Conservation (phyloP, 495 filamentous ascomycete genomes). For the Halenospora varia region DNA sequence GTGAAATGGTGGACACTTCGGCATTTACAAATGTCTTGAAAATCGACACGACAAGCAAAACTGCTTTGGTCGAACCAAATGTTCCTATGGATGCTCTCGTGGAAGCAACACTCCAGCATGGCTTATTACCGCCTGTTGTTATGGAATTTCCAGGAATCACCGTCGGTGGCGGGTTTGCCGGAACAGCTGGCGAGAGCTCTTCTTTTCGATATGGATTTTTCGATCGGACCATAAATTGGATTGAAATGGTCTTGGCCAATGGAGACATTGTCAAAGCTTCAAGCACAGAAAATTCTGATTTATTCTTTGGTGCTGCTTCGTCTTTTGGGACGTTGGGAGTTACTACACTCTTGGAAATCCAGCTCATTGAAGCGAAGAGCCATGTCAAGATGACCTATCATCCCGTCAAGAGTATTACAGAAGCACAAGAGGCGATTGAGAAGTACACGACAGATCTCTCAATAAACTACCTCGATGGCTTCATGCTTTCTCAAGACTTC, state of each 20-base stretch:
- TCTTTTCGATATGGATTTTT: slow-evolving; percentile 57
- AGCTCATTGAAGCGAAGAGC: slow-evolving; percentile 44
- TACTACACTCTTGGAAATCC: slow-evolving; percentile 50
- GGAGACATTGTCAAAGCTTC: slow-evolving; percentile 43
- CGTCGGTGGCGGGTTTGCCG: slow-evolving; percentile 56
- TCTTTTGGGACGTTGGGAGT: slow-evolving; percentile 54
- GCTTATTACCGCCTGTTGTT: slow-evolving; percentile 52
- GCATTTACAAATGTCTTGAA: slow-evolving; percentile 13
- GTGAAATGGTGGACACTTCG: slow-evolving; percentile 49
- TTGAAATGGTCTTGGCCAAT: slow-evolving; percentile 55
- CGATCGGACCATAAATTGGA: slow-evolving; percentile 44
- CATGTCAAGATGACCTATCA: slow-evolving; percentile 53
- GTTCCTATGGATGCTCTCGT: slow-evolving; percentile 61
- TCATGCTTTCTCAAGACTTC: slow-evolving; percentile 42
- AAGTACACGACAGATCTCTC: slow-evolving; percentile 24
- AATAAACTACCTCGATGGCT: slow-evolving; percentile 39
- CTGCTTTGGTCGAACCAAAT: slow-evolving; percentile 56
- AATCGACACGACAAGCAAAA: slow-evolving; percentile 18
- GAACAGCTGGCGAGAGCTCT: slow-evolving; percentile 55
- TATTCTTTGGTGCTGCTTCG: slow-evolving; percentile 41
- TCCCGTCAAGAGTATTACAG: slow-evolving; percentile 35
- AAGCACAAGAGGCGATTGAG: slow-evolving; percentile 32
- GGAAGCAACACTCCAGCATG: slow-evolving; percentile 43
- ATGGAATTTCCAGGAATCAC: slow-evolving; percentile 64
- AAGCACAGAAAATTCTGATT: slow-evolving; percentile 32